Conservation (phyloP, 179 eudicot genomes). For the Actinidia polygama region DNA sequence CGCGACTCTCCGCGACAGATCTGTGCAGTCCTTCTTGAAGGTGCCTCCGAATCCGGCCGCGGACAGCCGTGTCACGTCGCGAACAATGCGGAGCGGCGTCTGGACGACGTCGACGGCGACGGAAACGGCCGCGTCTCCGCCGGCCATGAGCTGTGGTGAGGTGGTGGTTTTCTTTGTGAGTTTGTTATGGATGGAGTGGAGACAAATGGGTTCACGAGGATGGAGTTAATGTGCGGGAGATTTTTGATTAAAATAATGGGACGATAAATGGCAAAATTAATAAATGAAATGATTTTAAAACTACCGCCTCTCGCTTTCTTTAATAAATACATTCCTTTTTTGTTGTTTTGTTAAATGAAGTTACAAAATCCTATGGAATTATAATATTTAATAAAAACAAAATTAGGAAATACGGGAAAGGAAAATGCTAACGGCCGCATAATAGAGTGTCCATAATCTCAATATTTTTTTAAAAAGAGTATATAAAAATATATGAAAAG, state of each 20-base stretch:
- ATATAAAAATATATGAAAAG: too few species aligned
- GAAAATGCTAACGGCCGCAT: too few species aligned
- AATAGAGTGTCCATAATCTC: too few species aligned
- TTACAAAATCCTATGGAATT: too few species aligned
- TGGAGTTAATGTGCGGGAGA: neutral
- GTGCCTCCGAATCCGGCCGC: conserved; percentile 35
- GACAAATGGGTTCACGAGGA: neutral
- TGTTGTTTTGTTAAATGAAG: too few species aligned
- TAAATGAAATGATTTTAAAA: too few species aligned
- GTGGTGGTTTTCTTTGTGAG: neutral
- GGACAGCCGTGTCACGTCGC: conserved; percentile 31
- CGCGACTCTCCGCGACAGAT: conserved; percentile 38
- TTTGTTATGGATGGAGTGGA: neutral
- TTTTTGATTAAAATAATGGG: neutral
- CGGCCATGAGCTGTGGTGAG: conserved; percentile 36
- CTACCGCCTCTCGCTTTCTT: too few species aligned
- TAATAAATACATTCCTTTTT: too few species aligned
- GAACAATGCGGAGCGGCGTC: conserved; percentile 31
- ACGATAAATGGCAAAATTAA: neutral
- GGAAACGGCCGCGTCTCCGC: conserved; percentile 20
- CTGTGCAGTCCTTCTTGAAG: conserved; percentile 48
- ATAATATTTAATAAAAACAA: too few species aligned
- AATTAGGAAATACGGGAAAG: too few species aligned
- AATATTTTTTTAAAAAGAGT: too few species aligned
- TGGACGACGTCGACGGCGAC: conserved; percentile 23